Evolutionary conservation across 768 basidiomycete species (phyloP).

Genomic region (Neoboletus brunneissimus): DNA sequence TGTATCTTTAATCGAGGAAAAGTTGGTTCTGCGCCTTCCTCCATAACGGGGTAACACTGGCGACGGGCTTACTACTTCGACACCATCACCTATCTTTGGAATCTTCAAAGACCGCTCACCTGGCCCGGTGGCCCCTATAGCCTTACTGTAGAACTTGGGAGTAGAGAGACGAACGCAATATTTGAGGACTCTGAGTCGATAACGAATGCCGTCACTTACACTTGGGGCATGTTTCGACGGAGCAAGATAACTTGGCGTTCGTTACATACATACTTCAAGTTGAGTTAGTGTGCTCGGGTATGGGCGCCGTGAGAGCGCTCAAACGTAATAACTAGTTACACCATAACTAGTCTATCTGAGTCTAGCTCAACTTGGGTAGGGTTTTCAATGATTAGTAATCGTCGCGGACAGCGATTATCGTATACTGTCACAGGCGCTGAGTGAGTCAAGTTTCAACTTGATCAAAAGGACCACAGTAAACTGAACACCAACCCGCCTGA

Average conservation of each 20-base stretch:
- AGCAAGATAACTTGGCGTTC: not conserved
- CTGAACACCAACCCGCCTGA: not conserved
- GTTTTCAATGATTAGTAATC: constrained; percentile 16
- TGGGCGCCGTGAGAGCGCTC: not conserved
- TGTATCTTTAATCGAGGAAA: too few species aligned
- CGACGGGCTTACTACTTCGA: not conserved
- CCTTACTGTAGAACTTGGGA: not conserved
- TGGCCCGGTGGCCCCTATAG: too few species aligned
- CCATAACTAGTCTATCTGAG: not conserved
- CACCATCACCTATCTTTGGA: constrained; percentile 6
- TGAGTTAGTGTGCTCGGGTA: not conserved
- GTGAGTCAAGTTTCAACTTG: constrained; percentile 10
- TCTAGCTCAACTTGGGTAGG: not conserved
- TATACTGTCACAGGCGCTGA: not conserved
- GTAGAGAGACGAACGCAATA: not conserved
- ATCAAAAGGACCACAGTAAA: not conserved
- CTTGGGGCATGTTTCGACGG: not conserved
- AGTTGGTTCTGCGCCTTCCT: not conserved
- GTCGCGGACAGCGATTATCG: too few species aligned
- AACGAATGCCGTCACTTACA: not conserved
- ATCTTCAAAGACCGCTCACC: not conserved
- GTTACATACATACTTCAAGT: too few species aligned
- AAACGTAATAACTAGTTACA: not conserved
- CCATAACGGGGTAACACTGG: constrained; percentile 3
- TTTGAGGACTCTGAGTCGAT: not conserved